A percentile compares a stretch with the other conserved stretches of the same genome.
phyloP scores from a whole-genome alignment of 345 rosid species.

The Eucalyptus marginata region DNA sequence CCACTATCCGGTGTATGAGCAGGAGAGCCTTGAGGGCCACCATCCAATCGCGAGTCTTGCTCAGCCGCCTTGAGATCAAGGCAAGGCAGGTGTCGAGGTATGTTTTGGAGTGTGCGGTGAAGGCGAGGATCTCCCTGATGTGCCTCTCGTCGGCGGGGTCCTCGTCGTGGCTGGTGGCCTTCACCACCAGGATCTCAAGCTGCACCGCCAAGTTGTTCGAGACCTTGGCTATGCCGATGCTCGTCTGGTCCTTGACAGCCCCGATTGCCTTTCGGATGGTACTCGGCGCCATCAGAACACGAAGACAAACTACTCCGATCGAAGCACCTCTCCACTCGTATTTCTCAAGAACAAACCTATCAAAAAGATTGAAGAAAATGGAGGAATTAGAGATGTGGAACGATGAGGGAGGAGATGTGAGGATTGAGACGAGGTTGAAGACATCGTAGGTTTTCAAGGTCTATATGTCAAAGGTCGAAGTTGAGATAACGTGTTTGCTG shows the following conservation, averaged over 20 bases:
- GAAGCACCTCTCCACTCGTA: neutral
- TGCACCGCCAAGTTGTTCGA: conserved; percentile 83
- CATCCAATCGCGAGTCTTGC: conserved; percentile 84
- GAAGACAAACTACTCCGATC: neutral
- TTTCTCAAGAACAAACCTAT: neutral
- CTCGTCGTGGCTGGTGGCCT: conserved; percentile 80
- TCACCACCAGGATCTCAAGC: conserved; percentile 78
- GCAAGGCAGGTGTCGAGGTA: conserved; percentile 55
- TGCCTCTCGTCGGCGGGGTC: conserved; percentile 79
- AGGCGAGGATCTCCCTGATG: conserved; percentile 44
- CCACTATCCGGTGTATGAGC: conserved; percentile 55
- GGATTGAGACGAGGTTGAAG: neutral
- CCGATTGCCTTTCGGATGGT: conserved; percentile 85
- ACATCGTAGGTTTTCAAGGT: neutral
- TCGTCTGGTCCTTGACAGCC: conserved; percentile 86
- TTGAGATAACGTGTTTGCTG: neutral
- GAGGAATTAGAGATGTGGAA: neutral
- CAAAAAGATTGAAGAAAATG: neutral
- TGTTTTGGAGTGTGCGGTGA: conserved; percentile 43
- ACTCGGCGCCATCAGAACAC: neutral
- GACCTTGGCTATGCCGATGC: conserved; percentile 77
- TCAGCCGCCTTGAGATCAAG: conserved; percentile 46
- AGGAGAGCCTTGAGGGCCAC: conserved; percentile 68
- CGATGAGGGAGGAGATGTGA: neutral
- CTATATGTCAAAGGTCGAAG: neutral